Evolutionary conservation across 179 eudicot genomes (phyloP).

Genomic region (Corrigiola litoralis): DNA sequence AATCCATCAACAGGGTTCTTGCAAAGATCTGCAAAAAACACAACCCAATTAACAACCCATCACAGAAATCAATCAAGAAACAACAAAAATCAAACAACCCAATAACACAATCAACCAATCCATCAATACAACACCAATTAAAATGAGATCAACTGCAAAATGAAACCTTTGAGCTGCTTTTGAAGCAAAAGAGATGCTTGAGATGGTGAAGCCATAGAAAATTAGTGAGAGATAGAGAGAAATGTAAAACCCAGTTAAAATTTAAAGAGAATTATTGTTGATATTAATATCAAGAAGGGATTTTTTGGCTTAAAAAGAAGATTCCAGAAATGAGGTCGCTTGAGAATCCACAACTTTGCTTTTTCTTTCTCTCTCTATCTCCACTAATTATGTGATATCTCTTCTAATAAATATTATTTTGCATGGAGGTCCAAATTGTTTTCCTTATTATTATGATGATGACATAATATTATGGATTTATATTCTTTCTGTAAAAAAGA

Average conservation of each 20-base stretch:
- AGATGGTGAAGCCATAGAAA: conserved; percentile 32
- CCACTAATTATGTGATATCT: conserved; percentile 9
- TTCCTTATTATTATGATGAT: too few species aligned
- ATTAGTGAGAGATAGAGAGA: conserved; percentile 10
- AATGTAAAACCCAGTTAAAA: neutral
- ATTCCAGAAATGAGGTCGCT: conserved; percentile 23
- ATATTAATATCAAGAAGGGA: neutral
- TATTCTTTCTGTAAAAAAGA: too few species aligned
- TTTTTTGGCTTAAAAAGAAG: conserved; percentile 15
- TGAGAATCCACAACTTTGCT: conserved; percentile 19
- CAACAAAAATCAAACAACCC: neutral
- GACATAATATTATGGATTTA: too few species aligned
- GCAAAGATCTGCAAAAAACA: conserved; percentile 52
- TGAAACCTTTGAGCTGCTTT: conserved; percentile 42
- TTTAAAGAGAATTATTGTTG: neutral
- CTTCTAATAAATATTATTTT: neutral
- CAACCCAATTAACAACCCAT: neutral
- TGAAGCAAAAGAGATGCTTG: conserved; percentile 49
- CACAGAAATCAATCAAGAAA: neutral
- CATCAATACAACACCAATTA: neutral
- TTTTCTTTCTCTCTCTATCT: neutral
- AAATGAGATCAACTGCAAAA: conserved; percentile 9
- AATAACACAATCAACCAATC: conserved; percentile 9
- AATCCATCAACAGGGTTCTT: conserved; percentile 84
- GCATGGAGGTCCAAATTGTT: too few species aligned